Conservation (phyloP, 106 monocot species). For the Dendrobium huoshanense region DNA sequence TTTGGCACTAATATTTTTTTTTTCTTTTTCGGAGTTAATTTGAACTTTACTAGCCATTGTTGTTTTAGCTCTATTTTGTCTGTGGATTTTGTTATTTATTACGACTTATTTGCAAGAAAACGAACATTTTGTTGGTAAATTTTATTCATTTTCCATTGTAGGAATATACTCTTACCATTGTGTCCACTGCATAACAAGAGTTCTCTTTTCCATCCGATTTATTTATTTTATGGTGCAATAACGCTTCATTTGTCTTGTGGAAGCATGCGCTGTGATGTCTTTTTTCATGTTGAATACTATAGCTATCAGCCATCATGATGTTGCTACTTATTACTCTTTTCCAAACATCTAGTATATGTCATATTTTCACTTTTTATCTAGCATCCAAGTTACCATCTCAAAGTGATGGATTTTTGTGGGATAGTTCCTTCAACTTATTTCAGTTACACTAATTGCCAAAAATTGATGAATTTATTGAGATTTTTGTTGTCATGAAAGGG, state of each 20-base stretch:
- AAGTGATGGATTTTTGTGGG: background rate
- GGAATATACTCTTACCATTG: background rate
- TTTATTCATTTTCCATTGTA: background rate
- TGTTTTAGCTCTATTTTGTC: background rate
- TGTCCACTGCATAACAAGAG: background rate
- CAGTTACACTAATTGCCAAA: background rate
- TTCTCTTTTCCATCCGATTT: background rate
- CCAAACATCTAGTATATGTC: background rate
- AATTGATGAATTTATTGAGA: background rate
- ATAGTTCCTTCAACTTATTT: background rate
- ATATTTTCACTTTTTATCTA: background rate
- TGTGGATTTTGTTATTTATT: background rate
- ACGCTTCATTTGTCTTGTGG: background rate
- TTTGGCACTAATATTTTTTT: background rate
- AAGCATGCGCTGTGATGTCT: background rate
- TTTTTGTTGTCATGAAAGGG: background rate
- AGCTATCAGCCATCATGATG: background rate
- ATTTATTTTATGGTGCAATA: background rate
- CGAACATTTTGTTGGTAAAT: background rate
- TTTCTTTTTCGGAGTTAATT: background rate
- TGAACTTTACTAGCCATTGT: background rate
- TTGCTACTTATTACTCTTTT: background rate
- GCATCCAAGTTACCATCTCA: background rate
- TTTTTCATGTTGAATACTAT: background rate
- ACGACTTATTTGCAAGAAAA: background rate